Conservation (phyloP, 169 alveolate species). For the Blepharisma undulans region DNA sequence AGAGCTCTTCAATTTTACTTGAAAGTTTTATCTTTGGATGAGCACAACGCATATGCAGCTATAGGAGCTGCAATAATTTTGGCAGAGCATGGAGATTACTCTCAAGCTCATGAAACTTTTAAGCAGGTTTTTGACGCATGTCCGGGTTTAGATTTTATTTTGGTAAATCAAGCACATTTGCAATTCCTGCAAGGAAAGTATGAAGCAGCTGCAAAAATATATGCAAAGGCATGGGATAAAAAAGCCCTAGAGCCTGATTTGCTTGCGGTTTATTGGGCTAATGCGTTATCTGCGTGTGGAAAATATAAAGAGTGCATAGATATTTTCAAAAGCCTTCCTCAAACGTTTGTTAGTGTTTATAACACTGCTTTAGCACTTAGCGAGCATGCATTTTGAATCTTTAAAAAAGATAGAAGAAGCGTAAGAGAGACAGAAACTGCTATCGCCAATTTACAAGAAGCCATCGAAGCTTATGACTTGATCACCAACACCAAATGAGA, state of each 20-base stretch:
- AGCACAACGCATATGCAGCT: constrained; percentile 35
- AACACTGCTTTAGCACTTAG: constrained; percentile 12
- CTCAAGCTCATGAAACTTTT: constrained; percentile 36
- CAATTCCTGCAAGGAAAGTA: background rate
- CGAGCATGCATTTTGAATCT: constrained; percentile 16
- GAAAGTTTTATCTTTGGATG: constrained; percentile 35
- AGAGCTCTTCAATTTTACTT: constrained; percentile 26
- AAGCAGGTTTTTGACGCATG: constrained; percentile 15
- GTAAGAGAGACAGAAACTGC: constrained; percentile 28
- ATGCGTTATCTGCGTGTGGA: background rate
- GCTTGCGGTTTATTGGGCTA: constrained; percentile 1
- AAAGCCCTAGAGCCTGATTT: background rate
- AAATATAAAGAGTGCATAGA: constrained; percentile 29
- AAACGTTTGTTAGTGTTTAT: background rate
- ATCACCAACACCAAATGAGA: constrained; percentile 24
- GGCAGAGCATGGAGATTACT: constrained; percentile 27
- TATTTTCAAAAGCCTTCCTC: background rate
- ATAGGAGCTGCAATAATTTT: constrained; percentile 24
- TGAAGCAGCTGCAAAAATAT: constrained; percentile 24
- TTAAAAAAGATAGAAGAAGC: constrained; percentile 2
- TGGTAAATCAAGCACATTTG: constrained; percentile 21
- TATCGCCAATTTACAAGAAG: background rate
- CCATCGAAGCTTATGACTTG: constrained; percentile 3
- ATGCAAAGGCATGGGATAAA: constrained; percentile 10
- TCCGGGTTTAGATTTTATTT: background rate